phyloP scores from a whole-genome alignment of 768 basidiomycete species.

The Tylopilus vinaceipallidus region DNA sequence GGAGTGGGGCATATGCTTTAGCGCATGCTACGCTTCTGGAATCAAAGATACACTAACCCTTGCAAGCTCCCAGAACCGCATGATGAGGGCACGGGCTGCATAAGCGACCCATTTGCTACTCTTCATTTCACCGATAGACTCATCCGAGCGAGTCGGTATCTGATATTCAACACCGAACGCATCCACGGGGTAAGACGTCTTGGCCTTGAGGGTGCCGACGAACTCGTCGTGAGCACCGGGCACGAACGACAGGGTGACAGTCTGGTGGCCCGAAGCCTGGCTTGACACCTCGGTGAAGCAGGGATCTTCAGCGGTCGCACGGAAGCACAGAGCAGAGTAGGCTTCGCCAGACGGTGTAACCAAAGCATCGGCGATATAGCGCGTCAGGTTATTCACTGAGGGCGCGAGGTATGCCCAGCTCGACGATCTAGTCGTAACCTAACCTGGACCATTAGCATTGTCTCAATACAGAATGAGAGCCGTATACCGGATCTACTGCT shows the following conservation, averaged over 20 bases:
- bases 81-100: constrained; percentile 68
- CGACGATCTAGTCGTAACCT: constrained; percentile 32
- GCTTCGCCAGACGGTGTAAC: constrained; percentile 41
- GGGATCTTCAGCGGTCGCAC: constrained; percentile 22
- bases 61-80: constrained; percentile 84
- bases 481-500: constrained; percentile 35
- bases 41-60: constrained; percentile 48
- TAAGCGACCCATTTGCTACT: constrained; percentile 89
- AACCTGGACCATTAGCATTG: constrained; percentile 3
- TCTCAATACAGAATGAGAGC: background rate
- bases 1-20: constrained; percentile 20
- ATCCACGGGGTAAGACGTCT: constrained; percentile 32
- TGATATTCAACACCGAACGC: constrained; percentile 47
- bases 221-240: constrained; percentile 53
- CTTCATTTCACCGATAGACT: constrained; percentile 67
- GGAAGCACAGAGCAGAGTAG: constrained; percentile 55
- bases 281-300: constrained; percentile 43
- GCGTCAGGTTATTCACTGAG: constrained; percentile 47
- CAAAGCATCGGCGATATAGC: constrained; percentile 44
- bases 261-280: constrained; percentile 36
- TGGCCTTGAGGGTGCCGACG: constrained; percentile 36
- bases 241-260: constrained; percentile 51
- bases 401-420: constrained; percentile 42
- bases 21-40: background rate
- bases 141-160: constrained; percentile 45